Conservation (phyloP, 495 filamentous ascomycete species). For the Aspergillus cavernicola region DNA sequence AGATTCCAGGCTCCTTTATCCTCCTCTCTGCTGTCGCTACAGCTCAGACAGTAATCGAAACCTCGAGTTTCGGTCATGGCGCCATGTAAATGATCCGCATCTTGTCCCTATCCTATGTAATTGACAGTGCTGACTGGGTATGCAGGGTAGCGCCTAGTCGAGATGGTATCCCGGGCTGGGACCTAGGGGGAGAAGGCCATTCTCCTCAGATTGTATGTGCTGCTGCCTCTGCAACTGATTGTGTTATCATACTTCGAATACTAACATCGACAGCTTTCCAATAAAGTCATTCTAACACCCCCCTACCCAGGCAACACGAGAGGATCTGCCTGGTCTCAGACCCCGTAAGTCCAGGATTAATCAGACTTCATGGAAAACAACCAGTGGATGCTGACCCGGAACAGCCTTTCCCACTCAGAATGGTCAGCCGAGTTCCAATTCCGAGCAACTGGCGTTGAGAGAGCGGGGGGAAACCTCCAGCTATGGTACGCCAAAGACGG, state of each 20-base stretch:
- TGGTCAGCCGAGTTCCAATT: conserved; percentile 87
- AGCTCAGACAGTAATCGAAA: conserved; percentile 61
- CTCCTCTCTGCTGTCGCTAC: conserved; percentile 53
- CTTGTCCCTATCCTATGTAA: neutral
- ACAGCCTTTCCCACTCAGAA: conserved; percentile 49
- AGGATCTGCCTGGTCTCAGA: conserved; percentile 77
- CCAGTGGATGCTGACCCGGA: conserved; percentile 14
- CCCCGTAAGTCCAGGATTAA: conserved; percentile 43
- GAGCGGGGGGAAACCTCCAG: conserved; percentile 84
- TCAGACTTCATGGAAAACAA: neutral
- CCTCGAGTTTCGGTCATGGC: conserved; percentile 73
- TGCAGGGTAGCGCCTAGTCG: conserved; percentile 54
- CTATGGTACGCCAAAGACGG: conserved; percentile 86
- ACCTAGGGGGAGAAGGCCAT: conserved; percentile 66
- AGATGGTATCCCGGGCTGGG: conserved; percentile 60
- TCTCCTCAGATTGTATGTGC: conserved; percentile 57
- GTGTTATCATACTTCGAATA: neutral
- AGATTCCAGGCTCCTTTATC: conserved; percentile 31
- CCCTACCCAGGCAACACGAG: conserved; percentile 81
- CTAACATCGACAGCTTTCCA: conserved; percentile 57
- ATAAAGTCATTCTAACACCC: conserved; percentile 89
- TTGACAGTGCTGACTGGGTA: conserved; percentile 22
- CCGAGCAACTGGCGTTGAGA: conserved; percentile 79
- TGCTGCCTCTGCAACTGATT: neutral
- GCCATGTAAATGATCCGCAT: conserved; percentile 43